Conservation (phyloP, 345 rosid genomes). For the Lumnitzera racemosa region DNA sequence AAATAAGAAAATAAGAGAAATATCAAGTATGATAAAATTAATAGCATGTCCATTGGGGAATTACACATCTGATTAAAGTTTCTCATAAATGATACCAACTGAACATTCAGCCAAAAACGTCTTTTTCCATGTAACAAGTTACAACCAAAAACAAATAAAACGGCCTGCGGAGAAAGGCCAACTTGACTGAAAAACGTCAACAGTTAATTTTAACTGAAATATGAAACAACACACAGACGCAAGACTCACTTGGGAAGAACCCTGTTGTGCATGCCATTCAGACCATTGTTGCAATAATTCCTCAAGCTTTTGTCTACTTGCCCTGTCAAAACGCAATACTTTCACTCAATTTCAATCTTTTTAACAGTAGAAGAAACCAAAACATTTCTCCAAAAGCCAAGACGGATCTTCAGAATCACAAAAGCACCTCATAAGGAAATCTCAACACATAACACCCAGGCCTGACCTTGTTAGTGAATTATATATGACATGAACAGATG, state of each 20-base stretch:
- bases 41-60: too few relatives aligned
- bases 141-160: too few relatives aligned
- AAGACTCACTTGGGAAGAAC: conserved; percentile 24
- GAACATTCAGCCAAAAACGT: too few relatives aligned
- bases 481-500: conserved; percentile 69
- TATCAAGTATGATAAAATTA: too few relatives aligned
- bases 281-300: conserved; percentile 85
- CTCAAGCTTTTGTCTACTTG: conserved; percentile 81
- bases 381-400: background rate
- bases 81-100: too few relatives aligned
- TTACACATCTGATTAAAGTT: too few relatives aligned
- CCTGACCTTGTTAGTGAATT: conserved; percentile 73
- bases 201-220: too few relatives aligned
- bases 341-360: conserved; percentile 6
- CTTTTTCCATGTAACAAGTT: too few relatives aligned
- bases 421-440: background rate
- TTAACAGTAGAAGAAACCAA: conserved; percentile 11
- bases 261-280: conserved; percentile 73
- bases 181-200: background rate
- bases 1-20: too few relatives aligned
- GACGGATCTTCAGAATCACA: background rate
- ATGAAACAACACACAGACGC: too few relatives aligned
- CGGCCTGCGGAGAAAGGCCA: background rate
- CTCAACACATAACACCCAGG: conserved; percentile 10
- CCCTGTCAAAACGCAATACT: conserved; percentile 34